Percentiles rank a stretch among this genome's conserved stretches.
Evolutionary conservation across 768 basidiomycete genomes (phyloP).

Genomic region (Sporobolomyces phaffii): DNA sequence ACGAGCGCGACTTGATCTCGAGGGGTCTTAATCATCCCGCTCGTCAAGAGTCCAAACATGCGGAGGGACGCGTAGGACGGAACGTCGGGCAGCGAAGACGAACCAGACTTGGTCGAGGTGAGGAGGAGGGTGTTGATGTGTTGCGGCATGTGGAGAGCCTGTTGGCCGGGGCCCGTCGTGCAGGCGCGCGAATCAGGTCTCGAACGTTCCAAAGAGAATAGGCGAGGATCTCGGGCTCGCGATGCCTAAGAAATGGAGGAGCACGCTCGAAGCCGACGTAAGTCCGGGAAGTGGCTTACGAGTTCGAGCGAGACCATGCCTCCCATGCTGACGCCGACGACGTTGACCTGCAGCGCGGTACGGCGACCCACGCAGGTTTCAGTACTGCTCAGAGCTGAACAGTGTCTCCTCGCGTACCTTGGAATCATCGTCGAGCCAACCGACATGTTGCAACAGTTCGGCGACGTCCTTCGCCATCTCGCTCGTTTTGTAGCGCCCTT

Average conservation of each 20-base stretch:
- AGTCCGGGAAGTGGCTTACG: conserved; percentile 6
- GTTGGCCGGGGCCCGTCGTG: no score
- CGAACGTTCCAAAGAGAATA: no score
- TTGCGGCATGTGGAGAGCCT: conserved; percentile 35
- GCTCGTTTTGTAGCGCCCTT: conserved; percentile 22
- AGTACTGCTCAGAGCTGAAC: no score
- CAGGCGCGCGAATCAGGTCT: no score
- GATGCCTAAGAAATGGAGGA: no score
- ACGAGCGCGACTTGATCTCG: conserved; percentile 25
- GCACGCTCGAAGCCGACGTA: no score
- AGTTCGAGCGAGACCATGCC: conserved; percentile 41
- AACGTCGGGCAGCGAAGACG: not conserved
- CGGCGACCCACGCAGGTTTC: no score
- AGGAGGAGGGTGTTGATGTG: conserved; percentile 31
- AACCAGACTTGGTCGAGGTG: conserved; percentile 31
- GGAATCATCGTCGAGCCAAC: conserved; percentile 11
- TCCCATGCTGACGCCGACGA: conserved; percentile 38
- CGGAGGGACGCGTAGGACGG: not conserved
- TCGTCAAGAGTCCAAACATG: conserved; percentile 5
- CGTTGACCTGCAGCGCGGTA: conserved; percentile 8
- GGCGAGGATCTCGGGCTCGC: no score
- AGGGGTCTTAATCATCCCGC: conserved; percentile 11
- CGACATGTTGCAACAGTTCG: conserved; percentile 35
- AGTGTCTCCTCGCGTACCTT: no score
- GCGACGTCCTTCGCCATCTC: conserved; percentile 35